phyloP scores from a whole-genome alignment of 2,329 filamentous ascomycete genomes.

The Neofusicoccum umdonicola region DNA sequence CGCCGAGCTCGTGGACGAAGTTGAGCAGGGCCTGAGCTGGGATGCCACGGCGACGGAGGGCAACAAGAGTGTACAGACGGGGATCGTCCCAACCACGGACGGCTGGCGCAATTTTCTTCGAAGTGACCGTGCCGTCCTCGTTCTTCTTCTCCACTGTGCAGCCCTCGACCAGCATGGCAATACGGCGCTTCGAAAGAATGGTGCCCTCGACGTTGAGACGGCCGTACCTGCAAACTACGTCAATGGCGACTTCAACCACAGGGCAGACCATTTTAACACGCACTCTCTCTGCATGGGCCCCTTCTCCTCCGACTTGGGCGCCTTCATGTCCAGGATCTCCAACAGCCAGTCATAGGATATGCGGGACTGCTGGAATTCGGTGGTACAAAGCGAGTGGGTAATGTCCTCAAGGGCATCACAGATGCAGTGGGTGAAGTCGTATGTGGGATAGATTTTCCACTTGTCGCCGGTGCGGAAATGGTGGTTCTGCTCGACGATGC shows the following conservation, averaged over 20 bases:
- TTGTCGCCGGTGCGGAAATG: conserved; percentile 77
- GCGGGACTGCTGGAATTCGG: conserved; percentile 81
- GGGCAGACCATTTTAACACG: conserved; percentile 33
- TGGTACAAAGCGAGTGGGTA: conserved; percentile 89
- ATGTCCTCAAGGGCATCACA: conserved; percentile 92
- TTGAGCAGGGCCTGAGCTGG: conserved; percentile 85
- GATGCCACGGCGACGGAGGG: conserved; percentile 77
- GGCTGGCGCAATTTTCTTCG: conserved; percentile 44
- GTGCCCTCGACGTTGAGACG: conserved; percentile 79
- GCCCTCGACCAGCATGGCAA: conserved; percentile 75
- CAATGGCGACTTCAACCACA: conserved; percentile 7
- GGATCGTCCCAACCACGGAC: conserved; percentile 92
- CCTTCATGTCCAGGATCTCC: conserved; percentile 75
- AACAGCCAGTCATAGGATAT: conserved; percentile 91
- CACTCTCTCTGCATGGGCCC: conserved; percentile 85
- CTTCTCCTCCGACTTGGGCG: conserved; percentile 55
- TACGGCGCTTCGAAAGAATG: conserved; percentile 81
- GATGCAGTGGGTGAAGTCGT: conserved; percentile 87
- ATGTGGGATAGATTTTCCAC: conserved; percentile 94
- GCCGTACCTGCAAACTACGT: conserved; percentile 47
- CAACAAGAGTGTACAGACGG: conserved; percentile 82
- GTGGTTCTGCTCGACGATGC: conserved; percentile 69
- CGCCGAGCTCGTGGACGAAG: conserved; percentile 87
- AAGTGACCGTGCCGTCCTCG: conserved; percentile 41
- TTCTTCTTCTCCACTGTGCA: conserved; percentile 45